Base-by-base conservation (phyloP, 768 basidiomycete genomes). In the Lentinus brumalis region DNA sequence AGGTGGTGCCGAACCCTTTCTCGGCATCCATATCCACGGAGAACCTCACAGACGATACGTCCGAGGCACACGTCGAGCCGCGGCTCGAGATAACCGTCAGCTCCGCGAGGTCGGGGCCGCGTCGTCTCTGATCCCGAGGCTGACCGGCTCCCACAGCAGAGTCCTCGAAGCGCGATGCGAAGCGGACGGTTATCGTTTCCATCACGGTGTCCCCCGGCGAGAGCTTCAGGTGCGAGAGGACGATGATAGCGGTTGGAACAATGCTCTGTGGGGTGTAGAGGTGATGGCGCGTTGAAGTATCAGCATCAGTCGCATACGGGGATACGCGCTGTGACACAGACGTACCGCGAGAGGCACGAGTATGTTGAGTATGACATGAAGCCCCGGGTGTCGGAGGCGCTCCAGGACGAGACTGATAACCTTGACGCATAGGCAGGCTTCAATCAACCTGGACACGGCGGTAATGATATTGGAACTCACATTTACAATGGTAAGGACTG, bases 321-420 rank as follows among this genome's bases (percentile, higher is more conserved):
- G n/a, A 42, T 10, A 21, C 10, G 2, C 11, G 40, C 21, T 26
- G 21, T 26, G 1, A 26, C 21, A 26, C 21, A 26, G 21, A 50
- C 59, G 11, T 38, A 60, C 53, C 10, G 46, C n/a, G 1, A 60
- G 53, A 14, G 59, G 59, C 11, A 41, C 15, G 8, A 31, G 42
- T 53, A 60, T 60, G 59, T 60, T 46, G 40, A 53, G 53, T 30
- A 60, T 50, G 38, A 50, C 59, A 39, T 60, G 59, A 16, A 54
- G 45, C 12, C 59, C 59, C 1, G 59, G 53, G 40, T 60, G 52
- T 1, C 32, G 30, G 5, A 54, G 53, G 18, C 32, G 44, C 42
- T 50, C 59, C 21, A 55, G 59, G 18, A 53, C 29, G 10, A 60
- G 44, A 18, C 45, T 29, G 39, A 55, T 55, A 46, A 50, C 42